Evolutionary conservation across 371 early-diverging fungal species (phyloP).

Genomic region (Sporodiniella umbellata): DNA sequence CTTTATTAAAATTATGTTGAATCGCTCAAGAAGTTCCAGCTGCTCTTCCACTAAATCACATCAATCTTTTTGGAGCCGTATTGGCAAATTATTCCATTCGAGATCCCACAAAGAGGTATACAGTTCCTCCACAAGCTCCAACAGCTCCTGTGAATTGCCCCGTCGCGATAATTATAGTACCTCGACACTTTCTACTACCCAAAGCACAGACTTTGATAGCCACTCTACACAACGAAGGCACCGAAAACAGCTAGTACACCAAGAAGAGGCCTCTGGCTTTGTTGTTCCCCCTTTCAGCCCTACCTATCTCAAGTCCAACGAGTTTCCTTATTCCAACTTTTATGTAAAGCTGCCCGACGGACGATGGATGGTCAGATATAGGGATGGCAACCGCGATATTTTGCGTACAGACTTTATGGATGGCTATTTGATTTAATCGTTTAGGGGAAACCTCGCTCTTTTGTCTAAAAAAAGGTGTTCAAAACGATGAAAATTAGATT

Average conservation of each 20-base stretch:
- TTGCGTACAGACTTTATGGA: conserved; percentile 44
- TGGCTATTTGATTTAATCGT: conserved; percentile 34
- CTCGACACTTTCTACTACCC: conserved; percentile 17
- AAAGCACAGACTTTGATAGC: conserved; percentile 5
- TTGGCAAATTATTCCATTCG: conserved; percentile 13
- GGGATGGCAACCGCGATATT: conserved; percentile 44
- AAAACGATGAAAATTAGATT: no score
- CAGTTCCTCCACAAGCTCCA: conserved; percentile 1
- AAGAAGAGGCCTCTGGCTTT: conserved; percentile 5
- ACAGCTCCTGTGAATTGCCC: neutral
- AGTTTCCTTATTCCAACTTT: conserved; percentile 50
- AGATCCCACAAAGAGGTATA: no score
- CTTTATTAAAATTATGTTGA: neutral
- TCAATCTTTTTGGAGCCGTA: conserved; percentile 17
- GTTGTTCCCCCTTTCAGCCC: conserved; percentile 48
- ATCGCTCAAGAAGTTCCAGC: conserved; percentile 6
- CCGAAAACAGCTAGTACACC: conserved; percentile 17
- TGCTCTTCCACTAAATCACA: conserved; percentile 13
- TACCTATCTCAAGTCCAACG: conserved; percentile 37
- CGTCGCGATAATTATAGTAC: conserved; percentile 11
- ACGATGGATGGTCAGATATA: conserved; percentile 45
- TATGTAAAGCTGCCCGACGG: conserved; percentile 45
- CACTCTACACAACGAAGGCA: conserved; percentile 10
- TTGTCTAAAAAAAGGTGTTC: no score
- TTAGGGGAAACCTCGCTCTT: no score